Evolutionary conservation across 2,329 filamentous ascomycete species (phyloP), one percentile per base, ranked within the genome.

Genomic region (Pyrenophora teres): DNA sequence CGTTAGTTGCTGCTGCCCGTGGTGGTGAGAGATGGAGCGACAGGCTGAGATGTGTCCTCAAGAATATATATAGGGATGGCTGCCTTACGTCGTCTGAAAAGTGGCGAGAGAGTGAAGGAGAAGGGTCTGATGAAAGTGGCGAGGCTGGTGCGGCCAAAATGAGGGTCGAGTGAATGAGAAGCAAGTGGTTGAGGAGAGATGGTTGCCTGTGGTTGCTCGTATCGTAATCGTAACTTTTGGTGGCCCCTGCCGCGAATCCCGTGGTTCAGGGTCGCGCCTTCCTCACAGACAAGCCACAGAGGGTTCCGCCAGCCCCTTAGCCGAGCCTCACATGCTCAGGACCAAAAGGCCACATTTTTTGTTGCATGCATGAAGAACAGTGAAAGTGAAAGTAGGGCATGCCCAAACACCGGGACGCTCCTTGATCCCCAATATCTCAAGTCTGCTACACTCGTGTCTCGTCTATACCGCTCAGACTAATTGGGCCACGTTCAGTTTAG

Each of bases 11-110:
- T 38, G 48, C 19, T 45, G 33, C 52, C 59, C 46, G 21, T 41
- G 48, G 25, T 45, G 37, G 51, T 32, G 40, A 35, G 38, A 43
- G 33, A 41, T 32, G 37, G 32, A 50, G 46, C 42, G 45, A 15
- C 32, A 33, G 25, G 47, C 40, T 40, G 52, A 64, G 55, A 71
- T 67, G 68, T 70, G 69, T 65, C 68, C 64, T 71, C 48, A 63
- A 25, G 36, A 15, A 27, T 41, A 36, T 55, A 55, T 64, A 52
- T 54, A 41, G 41, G 58, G 61, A 56, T 53, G 56, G 66, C 49
- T 59, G 67, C 62, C 70, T 71, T 70, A 68, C 65, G 16, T 60
- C 36, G 48, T 35, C 35, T 18, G 53, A 41, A 51, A 52, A 43
- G 47, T 44, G 16, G 59, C 51, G 46, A 55, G 46, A 49, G 40